Conservation (phyloP, 495 filamentous ascomycete genomes). For the Penicillium crystallinum region DNA sequence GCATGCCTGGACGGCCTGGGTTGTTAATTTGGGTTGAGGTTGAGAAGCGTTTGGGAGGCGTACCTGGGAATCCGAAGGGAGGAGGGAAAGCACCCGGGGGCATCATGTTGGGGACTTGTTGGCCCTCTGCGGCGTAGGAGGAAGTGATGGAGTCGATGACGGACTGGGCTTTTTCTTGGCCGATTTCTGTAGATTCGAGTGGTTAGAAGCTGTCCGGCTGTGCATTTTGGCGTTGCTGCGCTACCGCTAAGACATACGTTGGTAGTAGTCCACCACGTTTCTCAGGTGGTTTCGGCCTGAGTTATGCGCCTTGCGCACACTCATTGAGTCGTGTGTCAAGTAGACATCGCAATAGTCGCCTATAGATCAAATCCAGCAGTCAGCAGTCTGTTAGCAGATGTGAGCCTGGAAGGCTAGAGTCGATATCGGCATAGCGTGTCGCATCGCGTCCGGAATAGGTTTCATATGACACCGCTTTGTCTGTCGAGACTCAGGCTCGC, state of each 20-base stretch:
- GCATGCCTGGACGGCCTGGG: conserved; percentile 44
- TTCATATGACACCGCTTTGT: conserved; percentile 1
- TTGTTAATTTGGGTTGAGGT: conserved; percentile 13
- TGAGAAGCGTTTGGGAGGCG: not conserved
- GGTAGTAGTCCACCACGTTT: conserved; percentile 98
- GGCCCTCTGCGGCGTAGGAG: conserved; percentile 90
- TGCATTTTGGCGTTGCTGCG: conserved; percentile 1
- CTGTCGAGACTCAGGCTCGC: not conserved
- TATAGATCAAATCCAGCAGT: conserved; percentile 31
- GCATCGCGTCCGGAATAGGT: conserved; percentile 9
- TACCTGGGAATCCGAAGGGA: conserved; percentile 57
- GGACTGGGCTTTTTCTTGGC: conserved; percentile 95
- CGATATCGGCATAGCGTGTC: conserved; percentile 6
- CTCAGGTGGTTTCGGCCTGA: conserved; percentile 91
- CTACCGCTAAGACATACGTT: conserved; percentile 54
- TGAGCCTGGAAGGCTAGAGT: not conserved
- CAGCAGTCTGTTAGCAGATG: conserved; percentile 1
- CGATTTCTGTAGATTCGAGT: conserved; percentile 64
- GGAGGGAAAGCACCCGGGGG: conserved; percentile 45
- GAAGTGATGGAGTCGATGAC: conserved; percentile 97
- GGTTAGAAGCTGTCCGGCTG: conserved; percentile 2
- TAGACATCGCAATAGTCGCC: conserved; percentile 99
- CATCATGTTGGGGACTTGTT: conserved; percentile 70
- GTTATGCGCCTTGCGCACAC: conserved; percentile 97
- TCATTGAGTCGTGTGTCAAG: conserved; percentile 99